Evolutionary conservation across 257 asterid genomes (phyloP).

Genomic region (Solanum arcanum): DNA sequence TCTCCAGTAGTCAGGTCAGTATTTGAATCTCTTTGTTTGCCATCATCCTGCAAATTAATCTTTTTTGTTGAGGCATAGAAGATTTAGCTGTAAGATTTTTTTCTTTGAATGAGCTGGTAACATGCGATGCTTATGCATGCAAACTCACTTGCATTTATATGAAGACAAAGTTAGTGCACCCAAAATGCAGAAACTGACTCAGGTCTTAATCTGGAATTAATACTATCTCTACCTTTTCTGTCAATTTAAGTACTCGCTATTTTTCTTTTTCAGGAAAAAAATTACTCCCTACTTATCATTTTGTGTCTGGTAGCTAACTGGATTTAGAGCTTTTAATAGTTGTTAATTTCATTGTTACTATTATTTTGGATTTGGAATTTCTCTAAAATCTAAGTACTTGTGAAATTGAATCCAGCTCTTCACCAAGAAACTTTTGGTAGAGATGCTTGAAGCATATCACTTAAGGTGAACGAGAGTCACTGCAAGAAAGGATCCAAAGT

Average conservation of each 20-base stretch:
- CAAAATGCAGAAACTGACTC: background rate
- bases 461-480: background rate
- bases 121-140: background rate
- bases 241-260: background rate
- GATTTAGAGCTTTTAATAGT: background rate
- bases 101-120: background rate
- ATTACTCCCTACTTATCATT: background rate
- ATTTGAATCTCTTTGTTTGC: background rate
- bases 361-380: background rate
- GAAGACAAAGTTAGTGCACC: background rate
- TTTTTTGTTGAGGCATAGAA: background rate
- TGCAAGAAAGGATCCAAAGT: background rate
- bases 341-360: background rate
- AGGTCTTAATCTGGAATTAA: background rate
- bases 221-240: background rate
- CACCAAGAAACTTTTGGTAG: background rate
- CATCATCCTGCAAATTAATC: background rate
- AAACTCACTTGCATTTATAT: background rate
- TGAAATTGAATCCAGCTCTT: background rate
- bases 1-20: slow-evolving; percentile 40
- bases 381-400: background rate
- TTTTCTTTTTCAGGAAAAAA: background rate
- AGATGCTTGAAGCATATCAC: background rate
- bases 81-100: background rate
- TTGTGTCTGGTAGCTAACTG: background rate